A percentile compares a stretch with the other conserved stretches of the same genome.
These are phyloP conservation scores for Triticum timopheevii DNA, from an alignment of 176 grass and related monocot genomes.

Conservation along the genomic window DNA sequence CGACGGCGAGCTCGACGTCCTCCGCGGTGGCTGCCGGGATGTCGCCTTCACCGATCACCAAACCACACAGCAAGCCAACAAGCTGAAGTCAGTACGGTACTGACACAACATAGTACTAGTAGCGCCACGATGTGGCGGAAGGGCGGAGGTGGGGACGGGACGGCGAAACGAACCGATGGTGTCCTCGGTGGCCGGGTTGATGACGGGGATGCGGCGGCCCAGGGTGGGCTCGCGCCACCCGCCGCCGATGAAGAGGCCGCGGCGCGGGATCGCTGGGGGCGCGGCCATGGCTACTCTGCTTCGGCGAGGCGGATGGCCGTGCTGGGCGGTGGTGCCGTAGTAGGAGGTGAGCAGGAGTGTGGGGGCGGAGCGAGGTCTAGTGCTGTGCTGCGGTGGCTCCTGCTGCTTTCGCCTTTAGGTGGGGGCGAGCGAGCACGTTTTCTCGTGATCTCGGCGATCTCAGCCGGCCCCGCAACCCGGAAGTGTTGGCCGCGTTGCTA, in stretches of 20 bases:
- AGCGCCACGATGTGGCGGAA: neutral
- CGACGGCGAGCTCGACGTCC: conserved; percentile 92
- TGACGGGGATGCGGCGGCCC: conserved; percentile 68
- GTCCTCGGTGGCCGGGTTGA: conserved; percentile 85
- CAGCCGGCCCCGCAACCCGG: neutral
- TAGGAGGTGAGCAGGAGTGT: neutral
- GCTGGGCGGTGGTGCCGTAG: neutral
- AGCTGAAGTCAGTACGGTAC: neutral
- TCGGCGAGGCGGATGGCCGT: neutral
- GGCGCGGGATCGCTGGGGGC: conserved; percentile 48
- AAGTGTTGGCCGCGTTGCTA: neutral
- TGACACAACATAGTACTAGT: neutral
- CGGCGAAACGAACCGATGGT: conserved; percentile 49
- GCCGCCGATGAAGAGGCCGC: conserved; percentile 81
- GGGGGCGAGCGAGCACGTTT: neutral
- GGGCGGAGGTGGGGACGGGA: neutral
- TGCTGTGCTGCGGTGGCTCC: neutral
- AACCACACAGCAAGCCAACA: neutral
- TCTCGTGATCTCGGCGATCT: conserved; percentile 9
- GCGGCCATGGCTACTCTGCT: conserved; percentile 31
- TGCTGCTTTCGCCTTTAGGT: neutral
- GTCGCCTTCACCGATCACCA: conserved; percentile 53
- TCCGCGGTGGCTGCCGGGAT: conserved; percentile 84
- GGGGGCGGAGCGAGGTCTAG: neutral
- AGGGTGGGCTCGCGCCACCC: conserved; percentile 69